Evolutionary conservation across 140 eudicot species (phyloP).

Genomic region (Ambrosia hybrid): DNA sequence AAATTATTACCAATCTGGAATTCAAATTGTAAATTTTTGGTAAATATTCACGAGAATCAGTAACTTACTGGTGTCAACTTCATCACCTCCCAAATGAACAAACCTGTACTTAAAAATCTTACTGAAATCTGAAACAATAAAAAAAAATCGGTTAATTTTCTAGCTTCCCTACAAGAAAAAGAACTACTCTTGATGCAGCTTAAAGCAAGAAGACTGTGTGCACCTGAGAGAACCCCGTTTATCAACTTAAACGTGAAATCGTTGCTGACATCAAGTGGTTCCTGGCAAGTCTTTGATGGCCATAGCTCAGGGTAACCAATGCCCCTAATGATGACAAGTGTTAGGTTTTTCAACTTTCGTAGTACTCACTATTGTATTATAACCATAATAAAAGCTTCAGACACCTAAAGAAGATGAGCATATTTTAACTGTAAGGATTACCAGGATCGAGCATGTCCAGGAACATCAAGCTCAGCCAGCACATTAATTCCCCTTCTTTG

Average conservation of each 20-base stretch:
- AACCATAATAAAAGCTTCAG: slow-evolving; percentile 10
- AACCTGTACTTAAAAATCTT: slow-evolving; percentile 82
- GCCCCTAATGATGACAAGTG: slow-evolving; percentile 57
- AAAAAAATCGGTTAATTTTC: slow-evolving; percentile 8
- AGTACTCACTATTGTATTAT: not conserved
- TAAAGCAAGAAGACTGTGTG: not conserved
- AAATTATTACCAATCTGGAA: not conserved
- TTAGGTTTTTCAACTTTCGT: slow-evolving; percentile 15
- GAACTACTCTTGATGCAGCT: not conserved
- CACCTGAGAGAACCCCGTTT: slow-evolving; percentile 89
- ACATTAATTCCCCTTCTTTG: slow-evolving; percentile 81
- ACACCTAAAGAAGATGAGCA: not conserved
- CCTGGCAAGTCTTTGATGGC: slow-evolving; percentile 72
- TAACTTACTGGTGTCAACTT: slow-evolving; percentile 83
- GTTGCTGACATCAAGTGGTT: slow-evolving; percentile 98
- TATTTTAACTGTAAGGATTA: slow-evolving; percentile 18
- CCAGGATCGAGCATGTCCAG: slow-evolving; percentile 98
- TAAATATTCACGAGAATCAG: not conserved
- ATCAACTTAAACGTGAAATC: slow-evolving; percentile 81
- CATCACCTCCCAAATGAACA: slow-evolving; percentile 98
- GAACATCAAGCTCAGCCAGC: slow-evolving; percentile 93
- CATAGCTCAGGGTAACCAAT: slow-evolving; percentile 83
- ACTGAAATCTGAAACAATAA: slow-evolving; percentile 77
- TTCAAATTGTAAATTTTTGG: too few species aligned
- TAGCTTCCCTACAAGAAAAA: slow-evolving; percentile 8